Base-by-base conservation (phyloP, 1,284 basidiomycete genomes). In the Meripilus lineatus region DNA sequence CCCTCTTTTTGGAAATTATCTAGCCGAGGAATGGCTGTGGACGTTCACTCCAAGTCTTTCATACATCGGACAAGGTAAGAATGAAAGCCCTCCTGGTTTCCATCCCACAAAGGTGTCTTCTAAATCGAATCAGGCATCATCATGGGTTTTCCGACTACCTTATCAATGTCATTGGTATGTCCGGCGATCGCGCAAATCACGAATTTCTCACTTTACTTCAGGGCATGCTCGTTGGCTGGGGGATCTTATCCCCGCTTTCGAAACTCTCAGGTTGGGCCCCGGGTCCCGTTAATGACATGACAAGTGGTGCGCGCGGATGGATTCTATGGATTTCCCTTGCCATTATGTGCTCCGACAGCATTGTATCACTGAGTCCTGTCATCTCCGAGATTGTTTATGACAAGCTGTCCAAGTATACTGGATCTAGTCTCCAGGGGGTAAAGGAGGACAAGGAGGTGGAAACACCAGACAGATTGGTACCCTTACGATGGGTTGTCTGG, bases 161-260 rank as follows among this genome's bases (percentile, higher is more conserved):
- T 95, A 97, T 98, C 94, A 93, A 88, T 54, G 62, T 92, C 42
- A 87, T 88, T 57, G 56, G 71, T 62, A 18, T 13, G 28, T 20
- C 32, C 6, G 8, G 17, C 22, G n/a, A 28, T 26, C 17, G 18
- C 5, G 17, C 25, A 8, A 11, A 17, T 15, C 37, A 7, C 22
- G 10, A 40, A 6, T 25, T 23, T 28, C 15, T 25, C 5, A 11
- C 5, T 30, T 32, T 22, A 18, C 45, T 22, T 3, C 54, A 89
- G 78, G 93, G 94, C 28, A 96, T 96, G 87, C 54, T 98, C n/a
- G 82, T 91, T 1, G 94, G 94, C 11, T 98, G 95, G 94, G 93
- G 79, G 3, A 67, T 98, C 20, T 72, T 98, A 17, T 92, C 91
- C 0, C 94, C 94, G 0, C 58, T 97, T 10, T 79, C 93, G 1